Evolutionary conservation across 1,139 yeast genomes (phyloP).

Genomic region (Kurtzmaniella quercitrusa): DNA sequence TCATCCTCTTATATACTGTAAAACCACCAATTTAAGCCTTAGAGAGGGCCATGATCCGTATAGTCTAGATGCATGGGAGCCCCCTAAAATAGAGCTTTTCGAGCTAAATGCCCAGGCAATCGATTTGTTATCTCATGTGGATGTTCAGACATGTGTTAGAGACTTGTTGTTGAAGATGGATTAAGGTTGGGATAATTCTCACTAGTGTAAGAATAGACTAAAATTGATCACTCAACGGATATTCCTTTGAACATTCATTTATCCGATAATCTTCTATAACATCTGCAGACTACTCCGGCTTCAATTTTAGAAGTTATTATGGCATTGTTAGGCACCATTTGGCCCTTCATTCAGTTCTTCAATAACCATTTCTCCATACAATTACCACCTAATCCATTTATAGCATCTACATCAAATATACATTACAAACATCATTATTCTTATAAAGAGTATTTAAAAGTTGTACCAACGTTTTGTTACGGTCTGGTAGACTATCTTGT

Average conservation of each 20-base stretch:
- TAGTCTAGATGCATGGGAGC: slow-evolving; percentile 33
- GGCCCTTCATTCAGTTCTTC: no score
- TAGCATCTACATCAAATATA: neutral
- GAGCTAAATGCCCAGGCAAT: neutral
- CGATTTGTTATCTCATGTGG: neutral
- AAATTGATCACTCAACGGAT: no score
- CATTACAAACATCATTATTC: neutral
- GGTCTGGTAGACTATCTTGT: slow-evolving; percentile 2
- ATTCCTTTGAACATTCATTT: no score
- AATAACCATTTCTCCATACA: no score
- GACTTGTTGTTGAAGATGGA: neutral
- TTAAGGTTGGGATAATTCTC: no score
- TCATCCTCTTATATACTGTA: slow-evolving; percentile 53
- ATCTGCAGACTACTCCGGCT: neutral
- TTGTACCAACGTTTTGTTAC: slow-evolving; percentile 2
- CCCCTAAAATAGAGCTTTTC: neutral
- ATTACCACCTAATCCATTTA: no score
- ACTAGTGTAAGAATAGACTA: no score
- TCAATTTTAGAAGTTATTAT: no score
- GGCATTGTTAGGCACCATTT: no score
- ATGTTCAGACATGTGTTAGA: neutral
- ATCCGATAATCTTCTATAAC: neutral
- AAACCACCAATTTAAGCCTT: slow-evolving; percentile 30
- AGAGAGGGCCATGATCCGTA: slow-evolving; percentile 22
- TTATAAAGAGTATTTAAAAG: neutral